Evolutionary conservation across 805 yeast species (phyloP).

Genomic region (Metschnikowia shivogae): DNA sequence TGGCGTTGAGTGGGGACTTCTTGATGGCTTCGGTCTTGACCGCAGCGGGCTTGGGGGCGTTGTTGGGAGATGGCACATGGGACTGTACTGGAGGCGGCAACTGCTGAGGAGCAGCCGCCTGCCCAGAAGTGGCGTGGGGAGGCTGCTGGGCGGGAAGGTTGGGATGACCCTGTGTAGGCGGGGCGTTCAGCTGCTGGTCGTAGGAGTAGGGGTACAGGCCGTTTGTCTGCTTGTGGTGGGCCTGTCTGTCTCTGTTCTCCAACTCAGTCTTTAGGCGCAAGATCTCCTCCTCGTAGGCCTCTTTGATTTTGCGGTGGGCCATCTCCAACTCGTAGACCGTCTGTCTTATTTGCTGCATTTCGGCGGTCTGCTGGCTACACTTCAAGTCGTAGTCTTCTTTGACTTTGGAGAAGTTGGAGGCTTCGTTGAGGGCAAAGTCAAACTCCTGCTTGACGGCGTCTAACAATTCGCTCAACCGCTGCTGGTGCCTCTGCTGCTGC

Average conservation of each 20-base stretch:
- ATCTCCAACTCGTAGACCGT: conserved; percentile 90
- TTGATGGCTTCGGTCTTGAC: conserved; percentile 2
- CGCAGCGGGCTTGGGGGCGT: not conserved
- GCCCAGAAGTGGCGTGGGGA: not conserved
- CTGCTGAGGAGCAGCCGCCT: not conserved
- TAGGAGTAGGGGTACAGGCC: conserved; percentile 36
- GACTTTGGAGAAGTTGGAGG: conserved; percentile 78
- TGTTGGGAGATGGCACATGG: not conserved
- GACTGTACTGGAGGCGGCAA: conserved; percentile 4
- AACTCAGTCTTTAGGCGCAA: conserved; percentile 79
- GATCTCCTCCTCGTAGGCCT: conserved; percentile 92
- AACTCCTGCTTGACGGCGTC: conserved; percentile 93
- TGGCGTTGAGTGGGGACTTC: conserved; percentile 14
- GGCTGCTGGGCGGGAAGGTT: conserved; percentile 13
- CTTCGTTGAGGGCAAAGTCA: conserved; percentile 78
- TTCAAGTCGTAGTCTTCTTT: conserved; percentile 91
- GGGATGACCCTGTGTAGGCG: conserved; percentile 23
- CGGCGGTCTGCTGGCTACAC: conserved; percentile 86
- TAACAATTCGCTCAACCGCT: conserved; percentile 67
- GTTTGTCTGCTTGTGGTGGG: conserved; percentile 38
- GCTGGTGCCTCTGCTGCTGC: conserved; percentile 41
- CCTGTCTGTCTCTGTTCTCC: conserved; percentile 69
- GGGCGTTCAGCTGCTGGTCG: conserved; percentile 22
- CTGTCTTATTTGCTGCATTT: conserved; percentile 89
- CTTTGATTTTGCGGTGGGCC: conserved; percentile 93